These are phyloP conservation scores for Coniferiporia weirii DNA, from an alignment of 1,284 basidiomycete genomes.

Conservation along the genomic window DNA sequence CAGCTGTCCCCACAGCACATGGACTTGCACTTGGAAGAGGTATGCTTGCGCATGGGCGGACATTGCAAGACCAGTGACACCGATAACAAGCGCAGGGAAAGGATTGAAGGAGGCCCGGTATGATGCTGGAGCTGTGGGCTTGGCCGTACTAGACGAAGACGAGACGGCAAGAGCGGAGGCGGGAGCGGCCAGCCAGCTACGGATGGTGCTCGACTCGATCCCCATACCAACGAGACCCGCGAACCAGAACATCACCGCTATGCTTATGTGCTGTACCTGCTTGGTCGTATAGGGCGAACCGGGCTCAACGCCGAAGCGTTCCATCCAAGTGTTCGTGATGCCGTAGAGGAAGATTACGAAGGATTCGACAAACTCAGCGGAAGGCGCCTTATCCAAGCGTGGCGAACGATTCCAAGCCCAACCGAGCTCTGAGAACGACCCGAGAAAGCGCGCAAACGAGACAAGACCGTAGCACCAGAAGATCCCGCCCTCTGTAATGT, in stretches of 20 bases:
- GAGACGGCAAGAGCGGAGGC: slow-evolving; percentile 41
- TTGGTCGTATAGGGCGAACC: slow-evolving; percentile 90
- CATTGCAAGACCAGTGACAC: slow-evolving; percentile 93
- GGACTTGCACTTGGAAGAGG: slow-evolving; percentile 86
- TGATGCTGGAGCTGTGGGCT: slow-evolving; percentile 36
- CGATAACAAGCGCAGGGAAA: slow-evolving; percentile 90
- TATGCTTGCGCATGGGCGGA: slow-evolving; percentile 91
- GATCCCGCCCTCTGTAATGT: slow-evolving; percentile 68
- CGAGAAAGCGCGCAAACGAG: slow-evolving; percentile 88
- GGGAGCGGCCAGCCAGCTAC: slow-evolving; percentile 63
- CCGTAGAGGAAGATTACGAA: slow-evolving; percentile 88
- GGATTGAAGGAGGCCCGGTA: slow-evolving; percentile 88
- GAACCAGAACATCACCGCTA: slow-evolving; percentile 96
- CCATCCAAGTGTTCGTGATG: slow-evolving; percentile 94
- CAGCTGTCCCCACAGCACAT: slow-evolving; percentile 89
- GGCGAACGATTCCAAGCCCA: slow-evolving; percentile 93
- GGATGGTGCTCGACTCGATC: slow-evolving; percentile 74
- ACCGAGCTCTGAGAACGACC: slow-evolving; percentile 81
- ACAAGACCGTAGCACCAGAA: slow-evolving; percentile 90
- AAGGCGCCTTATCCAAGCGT: slow-evolving; percentile 39
- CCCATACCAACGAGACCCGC: slow-evolving; percentile 88
- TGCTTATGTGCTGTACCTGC: slow-evolving; percentile 92
- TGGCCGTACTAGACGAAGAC: background rate
- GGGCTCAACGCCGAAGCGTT: slow-evolving; percentile 78
- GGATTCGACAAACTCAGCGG: slow-evolving; percentile 88